Evolutionary conservation across 768 basidiomycete genomes (phyloP).

Genomic region (Daedalea quercina): DNA sequence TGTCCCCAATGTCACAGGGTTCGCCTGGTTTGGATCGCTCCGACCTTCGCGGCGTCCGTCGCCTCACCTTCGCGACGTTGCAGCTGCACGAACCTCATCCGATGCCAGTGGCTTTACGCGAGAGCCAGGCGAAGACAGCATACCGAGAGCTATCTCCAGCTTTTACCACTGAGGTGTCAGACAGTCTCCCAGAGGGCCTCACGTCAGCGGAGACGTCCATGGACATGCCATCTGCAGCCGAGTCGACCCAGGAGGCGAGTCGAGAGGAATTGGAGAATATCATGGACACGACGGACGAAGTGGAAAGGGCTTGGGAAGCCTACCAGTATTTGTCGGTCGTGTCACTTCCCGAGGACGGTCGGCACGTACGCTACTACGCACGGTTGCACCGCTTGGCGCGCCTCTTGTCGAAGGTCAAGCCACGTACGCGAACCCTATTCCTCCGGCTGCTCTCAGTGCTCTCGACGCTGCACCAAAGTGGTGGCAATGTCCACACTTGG

Average conservation of each 20-base stretch:
- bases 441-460: slow-evolving; percentile 65
- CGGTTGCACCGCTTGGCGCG: slow-evolving; percentile 6
- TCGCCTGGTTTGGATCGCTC: neutral
- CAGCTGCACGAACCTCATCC: neutral
- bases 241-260: neutral
- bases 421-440: slow-evolving; percentile 54
- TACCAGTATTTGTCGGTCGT: slow-evolving; percentile 29
- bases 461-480: slow-evolving; percentile 46
- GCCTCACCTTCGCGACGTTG: neutral
- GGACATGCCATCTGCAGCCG: neutral
- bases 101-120: neutral
- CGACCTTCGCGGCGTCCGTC: too few relatives aligned
- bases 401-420: slow-evolving; percentile 14
- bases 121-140: neutral
- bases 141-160: neutral
- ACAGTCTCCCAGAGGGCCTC: neutral
- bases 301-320: slow-evolving; percentile 36
- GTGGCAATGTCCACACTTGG: slow-evolving; percentile 49
- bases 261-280: slow-evolving; percentile 21
- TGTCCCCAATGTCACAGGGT: neutral
- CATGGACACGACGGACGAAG: slow-evolving; percentile 27
- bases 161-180: neutral
- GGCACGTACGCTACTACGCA: neutral
- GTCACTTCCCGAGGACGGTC: neutral
- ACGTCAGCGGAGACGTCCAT: neutral